Evolutionary conservation across 257 asterid species (phyloP), one percentile per base, ranked within the genome.

Genomic region (Henckelia pumila): DNA sequence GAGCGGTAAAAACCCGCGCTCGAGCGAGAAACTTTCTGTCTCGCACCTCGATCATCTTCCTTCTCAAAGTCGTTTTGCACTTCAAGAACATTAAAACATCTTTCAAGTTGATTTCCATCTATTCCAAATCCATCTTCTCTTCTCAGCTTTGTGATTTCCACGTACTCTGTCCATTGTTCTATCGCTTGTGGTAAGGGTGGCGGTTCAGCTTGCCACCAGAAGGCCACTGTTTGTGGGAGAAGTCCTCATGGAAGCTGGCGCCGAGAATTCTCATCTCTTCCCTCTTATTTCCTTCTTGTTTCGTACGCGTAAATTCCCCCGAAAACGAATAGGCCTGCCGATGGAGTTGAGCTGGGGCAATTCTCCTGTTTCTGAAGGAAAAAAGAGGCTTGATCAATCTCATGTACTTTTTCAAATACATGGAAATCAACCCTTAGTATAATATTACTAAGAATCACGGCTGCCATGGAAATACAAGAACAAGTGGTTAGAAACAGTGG

Each of bases 201-300:
- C 6, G 8, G 60, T 57, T 17, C 84, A 86, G 10, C 84, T 75
- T 10, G 92, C 86, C 59, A 86, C 81, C 50, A 93, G 69, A 0
- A 77, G 73, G 50, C 98, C 98, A 49, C 98, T 93, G n/a, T 93
- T 93, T 56, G 88, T 72, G 19, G 96, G 97, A 28, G 98, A 89
- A 22, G 82, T 78, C 52, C 76, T 78, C 85, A 86, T 88, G 7
- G 98, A 81, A 11, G 79, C 96, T 52, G 98, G 98, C 3, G 97
- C 97, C 1, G 97, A 88, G 32, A 77, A 72, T 19, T 82, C 91
- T 21, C 91, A 83, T 64, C 82, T 77, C 69, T 81, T 66, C 58
- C 85, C 84, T 59, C 85, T 78, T 56, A 79, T 13, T 26, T 75
- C 77, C 21, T 71, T 78, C 73, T 78, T 81, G 19, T 75, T 61